A percentile compares a stretch with the other conserved stretches of the same genome.
Conservation (phyloP, 495 filamentous ascomycete genomes). For the Cairneyella variabilis region DNA sequence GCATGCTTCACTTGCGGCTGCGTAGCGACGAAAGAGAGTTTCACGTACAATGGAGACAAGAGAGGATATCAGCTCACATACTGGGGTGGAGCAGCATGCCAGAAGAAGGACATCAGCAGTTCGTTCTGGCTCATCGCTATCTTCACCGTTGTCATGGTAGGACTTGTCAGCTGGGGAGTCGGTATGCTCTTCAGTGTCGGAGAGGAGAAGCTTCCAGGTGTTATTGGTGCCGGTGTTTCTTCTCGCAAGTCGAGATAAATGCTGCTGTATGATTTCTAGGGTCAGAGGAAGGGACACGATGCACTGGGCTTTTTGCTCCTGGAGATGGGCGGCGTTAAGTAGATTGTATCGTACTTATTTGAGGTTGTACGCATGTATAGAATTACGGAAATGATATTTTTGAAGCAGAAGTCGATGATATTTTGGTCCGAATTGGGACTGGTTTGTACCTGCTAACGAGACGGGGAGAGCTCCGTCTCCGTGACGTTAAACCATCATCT, state of each 20-base stretch:
- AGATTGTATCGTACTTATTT: constrained; percentile 21
- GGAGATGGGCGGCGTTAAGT: constrained; percentile 19
- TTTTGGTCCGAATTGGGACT: no score
- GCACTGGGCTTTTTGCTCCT: constrained; percentile 2
- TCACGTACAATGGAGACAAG: constrained; percentile 25
- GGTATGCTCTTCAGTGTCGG: constrained; percentile 77
- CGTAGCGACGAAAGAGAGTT: constrained; percentile 43
- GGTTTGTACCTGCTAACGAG: no score
- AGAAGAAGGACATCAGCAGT: constrained; percentile 86
- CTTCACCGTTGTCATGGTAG: constrained; percentile 60
- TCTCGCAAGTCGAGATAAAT: constrained; percentile 40
- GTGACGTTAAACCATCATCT: no score
- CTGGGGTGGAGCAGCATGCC: constrained; percentile 84
- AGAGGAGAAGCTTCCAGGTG: constrained; percentile 72
- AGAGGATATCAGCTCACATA: constrained; percentile 25
- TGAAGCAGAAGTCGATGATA: neutral
- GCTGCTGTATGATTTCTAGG: constrained; percentile 22
- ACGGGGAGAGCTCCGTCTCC: no score
- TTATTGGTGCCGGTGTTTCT: constrained; percentile 82
- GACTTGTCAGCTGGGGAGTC: constrained; percentile 60
- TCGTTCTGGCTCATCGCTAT: constrained; percentile 81
- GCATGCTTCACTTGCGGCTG: constrained; percentile 79
- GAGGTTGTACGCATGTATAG: constrained; percentile 16
- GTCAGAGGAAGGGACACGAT: constrained; percentile 1
- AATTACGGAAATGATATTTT: constrained; percentile 2